A percentile compares a stretch with the other conserved stretches of the same genome.
Conservation (phyloP, 441 rosid genomes). For the Gossypium trilobum region DNA sequence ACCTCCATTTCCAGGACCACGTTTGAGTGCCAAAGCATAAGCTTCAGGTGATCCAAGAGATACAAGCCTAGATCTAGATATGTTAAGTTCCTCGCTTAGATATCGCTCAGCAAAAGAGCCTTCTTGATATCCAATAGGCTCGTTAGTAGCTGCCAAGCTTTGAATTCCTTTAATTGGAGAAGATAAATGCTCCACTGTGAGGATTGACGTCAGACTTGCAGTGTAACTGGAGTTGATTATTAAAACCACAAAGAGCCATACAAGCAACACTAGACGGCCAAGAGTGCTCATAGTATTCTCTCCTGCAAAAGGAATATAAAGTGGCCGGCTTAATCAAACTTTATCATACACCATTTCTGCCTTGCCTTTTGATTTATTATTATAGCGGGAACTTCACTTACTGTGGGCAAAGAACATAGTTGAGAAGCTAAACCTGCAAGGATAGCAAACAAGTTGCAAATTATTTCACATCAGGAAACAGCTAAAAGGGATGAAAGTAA, state of each 20-base stretch:
- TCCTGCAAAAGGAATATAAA: conserved; percentile 40
- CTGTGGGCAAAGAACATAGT: conserved; percentile 83
- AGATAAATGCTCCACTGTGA: conserved; percentile 78
- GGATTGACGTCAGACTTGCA: conserved; percentile 82
- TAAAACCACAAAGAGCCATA: conserved; percentile 88
- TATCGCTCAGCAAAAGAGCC: conserved; percentile 77
- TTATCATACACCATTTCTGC: neutral
- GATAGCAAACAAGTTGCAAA: conserved; percentile 21
- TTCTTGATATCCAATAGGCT: conserved; percentile 67
- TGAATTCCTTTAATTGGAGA: conserved; percentile 70
- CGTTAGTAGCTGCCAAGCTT: conserved; percentile 47
- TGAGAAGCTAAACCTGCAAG: conserved; percentile 89
- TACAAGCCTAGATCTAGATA: conserved; percentile 57
- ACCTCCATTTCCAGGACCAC: conserved; percentile 64
- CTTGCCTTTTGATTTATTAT: neutral
- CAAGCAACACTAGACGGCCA: conserved; percentile 67
- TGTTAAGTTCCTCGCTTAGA: conserved; percentile 56
- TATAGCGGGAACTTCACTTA: conserved; percentile 31
- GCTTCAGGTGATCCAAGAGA: conserved; percentile 70
- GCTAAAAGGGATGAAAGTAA: neutral
- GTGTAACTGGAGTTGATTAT: conserved; percentile 92
- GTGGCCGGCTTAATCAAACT: conserved; percentile 19
- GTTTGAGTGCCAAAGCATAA: conserved; percentile 54
- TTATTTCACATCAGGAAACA: conserved; percentile 19
- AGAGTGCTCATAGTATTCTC: conserved; percentile 77